A percentile compares a stretch with the other conserved stretches of the same genome.
Evolutionary conservation across 1,284 basidiomycete genomes (phyloP).

Genomic region (Ceratobasidium sp.): DNA sequence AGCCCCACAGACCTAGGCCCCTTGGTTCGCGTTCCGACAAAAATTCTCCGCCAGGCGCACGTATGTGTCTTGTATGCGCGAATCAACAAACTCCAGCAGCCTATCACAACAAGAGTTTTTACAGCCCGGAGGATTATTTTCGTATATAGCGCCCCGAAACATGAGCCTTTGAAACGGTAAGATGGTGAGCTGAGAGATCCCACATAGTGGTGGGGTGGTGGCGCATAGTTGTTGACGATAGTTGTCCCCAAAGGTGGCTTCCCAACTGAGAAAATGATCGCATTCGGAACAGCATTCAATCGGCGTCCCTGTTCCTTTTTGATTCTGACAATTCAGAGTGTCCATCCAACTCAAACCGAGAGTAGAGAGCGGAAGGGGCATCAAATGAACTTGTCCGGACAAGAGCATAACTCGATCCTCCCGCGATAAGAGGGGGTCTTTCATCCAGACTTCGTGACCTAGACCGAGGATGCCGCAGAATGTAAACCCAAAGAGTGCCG

Average conservation of each 20-base stretch:
- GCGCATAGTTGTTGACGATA: conserved; percentile 14
- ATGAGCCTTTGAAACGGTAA: conserved; percentile 8
- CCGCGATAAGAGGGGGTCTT: conserved; percentile 5
- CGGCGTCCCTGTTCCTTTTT: neutral
- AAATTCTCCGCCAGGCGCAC: neutral
- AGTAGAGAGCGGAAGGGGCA: conserved; percentile 11
- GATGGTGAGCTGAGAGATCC: conserved; percentile 8
- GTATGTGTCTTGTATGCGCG: conserved; percentile 12
- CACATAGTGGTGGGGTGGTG: conserved; percentile 5
- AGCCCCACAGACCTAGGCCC: neutral
- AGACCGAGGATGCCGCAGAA: conserved; percentile 21
- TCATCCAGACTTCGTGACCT: conserved; percentile 13
- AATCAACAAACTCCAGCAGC: conserved; percentile 14
- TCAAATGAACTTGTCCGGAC: conserved; percentile 27
- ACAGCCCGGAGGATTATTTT: neutral
- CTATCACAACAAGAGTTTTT: conserved; percentile 7
- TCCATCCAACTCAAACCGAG: conserved; percentile 27
- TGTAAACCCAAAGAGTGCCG: conserved; percentile 25
- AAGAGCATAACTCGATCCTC: conserved; percentile 25
- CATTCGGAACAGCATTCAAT: conserved; percentile 19
- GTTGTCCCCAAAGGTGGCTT: conserved; percentile 5
- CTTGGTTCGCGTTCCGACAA: conserved; percentile 13
- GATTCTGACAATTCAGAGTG: conserved; percentile 14
- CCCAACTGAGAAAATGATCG: conserved; percentile 17
- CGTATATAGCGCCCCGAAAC: conserved; percentile 1